phyloP scores from a whole-genome alignment of 2,329 filamentous ascomycete species.

The Hypoxylon sp. region DNA sequence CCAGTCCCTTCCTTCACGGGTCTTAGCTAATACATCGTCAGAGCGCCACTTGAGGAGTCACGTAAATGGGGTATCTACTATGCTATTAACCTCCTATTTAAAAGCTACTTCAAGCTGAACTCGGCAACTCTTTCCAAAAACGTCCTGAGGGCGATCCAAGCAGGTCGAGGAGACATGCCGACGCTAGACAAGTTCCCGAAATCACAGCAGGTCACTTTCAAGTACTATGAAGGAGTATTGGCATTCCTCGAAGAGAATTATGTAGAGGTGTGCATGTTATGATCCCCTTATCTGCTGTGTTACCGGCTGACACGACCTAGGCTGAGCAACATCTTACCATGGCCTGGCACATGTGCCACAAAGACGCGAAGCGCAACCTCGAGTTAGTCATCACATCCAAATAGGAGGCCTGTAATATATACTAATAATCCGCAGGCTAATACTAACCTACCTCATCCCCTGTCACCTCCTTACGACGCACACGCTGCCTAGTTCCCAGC shows the following conservation, averaged over 20 bases:
- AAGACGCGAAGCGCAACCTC: slow-evolving; percentile 78
- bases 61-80: slow-evolving; percentile 99
- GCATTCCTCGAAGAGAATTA: slow-evolving; percentile 96
- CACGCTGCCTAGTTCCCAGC: slow-evolving; percentile 79
- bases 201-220: slow-evolving; percentile 94
- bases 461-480: slow-evolving; percentile 92
- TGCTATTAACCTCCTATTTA: slow-evolving; percentile 94
- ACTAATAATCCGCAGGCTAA: slow-evolving; percentile 71
- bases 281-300: neutral
- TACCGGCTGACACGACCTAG: slow-evolving; percentile 56
- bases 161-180: slow-evolving; percentile 85
- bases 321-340: slow-evolving; percentile 85
- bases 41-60: slow-evolving; percentile 86
- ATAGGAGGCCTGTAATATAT: slow-evolving; percentile 5
- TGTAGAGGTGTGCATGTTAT: slow-evolving; percentile 68
- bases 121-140: slow-evolving; percentile 91
- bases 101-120: slow-evolving; percentile 97
- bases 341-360: slow-evolving; percentile 87
- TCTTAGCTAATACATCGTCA: slow-evolving; percentile 56
- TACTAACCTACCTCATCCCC: slow-evolving; percentile 94
- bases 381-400: slow-evolving; percentile 70
- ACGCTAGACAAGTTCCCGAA: slow-evolving; percentile 84
- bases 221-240: slow-evolving; percentile 96
- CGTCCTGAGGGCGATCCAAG: slow-evolving; percentile 85
- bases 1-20: neutral